Base-by-base conservation (phyloP, 257 asterid genomes). In the Solanum sejunctum region DNA sequence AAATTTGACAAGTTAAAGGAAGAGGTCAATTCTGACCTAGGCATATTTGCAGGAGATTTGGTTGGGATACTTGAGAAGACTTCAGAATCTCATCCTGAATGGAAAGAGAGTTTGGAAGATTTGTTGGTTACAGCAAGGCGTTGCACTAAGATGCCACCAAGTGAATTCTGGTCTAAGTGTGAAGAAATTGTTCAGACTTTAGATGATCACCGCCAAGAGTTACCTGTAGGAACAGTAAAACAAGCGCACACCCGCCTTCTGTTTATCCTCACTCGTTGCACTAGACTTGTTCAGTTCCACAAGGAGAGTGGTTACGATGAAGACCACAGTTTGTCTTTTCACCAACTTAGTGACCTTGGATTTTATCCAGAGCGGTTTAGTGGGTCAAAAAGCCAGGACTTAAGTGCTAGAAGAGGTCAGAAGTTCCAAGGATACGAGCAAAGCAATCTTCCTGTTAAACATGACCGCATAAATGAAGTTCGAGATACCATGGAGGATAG, bases 191-290 rank as follows among this genome's bases (percentile, higher is more conserved):
- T 97, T 88, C 98, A 93, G 91, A 91, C 84, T 86, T 90, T 97
- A 82, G 99, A 95, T 89, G 99, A 97, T 80, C 97, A 93, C 84
- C 94, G 99, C 64, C 99, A 95, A 89, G 99, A 95, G 93, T 90
- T 93, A 77, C 92, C 95, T 6, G 85, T 87, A 89, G 98, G 98
- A 71, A 89, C 90, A 51, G 60, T 95, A 83, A 97, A 92, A 86
- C 99, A 97, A 89, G 92, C 90, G 84, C 98, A 94, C 64, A 95
- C 98, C 6, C 99, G 92, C 84, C 95, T 97, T 86, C 85, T 97
- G 85, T 97, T 97, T 87, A 92, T 97, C 84, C 98, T 97, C 83
- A 90, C 98, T 43, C 98, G 98, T 36, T 97, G 99, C 88, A 92
- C 97, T 88, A 91, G 99, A 69, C 97, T 97, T 51, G 98, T 97